phyloP scores from a whole-genome alignment of 1,139 yeast genomes.

The Kodamaea fungicola region DNA sequence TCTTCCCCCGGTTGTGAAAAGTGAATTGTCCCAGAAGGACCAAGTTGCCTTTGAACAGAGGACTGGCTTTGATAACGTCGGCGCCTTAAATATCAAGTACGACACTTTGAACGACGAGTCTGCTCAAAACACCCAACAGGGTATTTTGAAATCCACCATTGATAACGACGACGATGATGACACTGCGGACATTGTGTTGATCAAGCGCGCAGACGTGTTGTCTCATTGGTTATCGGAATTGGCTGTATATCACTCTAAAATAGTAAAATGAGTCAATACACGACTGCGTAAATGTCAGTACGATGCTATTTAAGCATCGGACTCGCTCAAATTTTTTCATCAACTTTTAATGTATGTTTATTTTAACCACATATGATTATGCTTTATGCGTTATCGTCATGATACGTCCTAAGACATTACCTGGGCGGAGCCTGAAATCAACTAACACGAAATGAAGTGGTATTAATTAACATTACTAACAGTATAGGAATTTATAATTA shows the following conservation, averaged over 20 bases:
- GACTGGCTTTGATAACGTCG: conserved; percentile 16
- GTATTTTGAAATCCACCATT: conserved; percentile 7
- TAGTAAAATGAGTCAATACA: not conserved
- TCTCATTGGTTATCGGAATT: conserved; percentile 12
- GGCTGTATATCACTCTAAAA: conserved; percentile 6
- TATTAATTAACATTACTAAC: not conserved
- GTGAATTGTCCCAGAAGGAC: conserved; percentile 37
- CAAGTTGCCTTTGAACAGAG: conserved; percentile 36
- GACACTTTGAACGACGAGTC: conserved; percentile 7
- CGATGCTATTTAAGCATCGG: not conserved
- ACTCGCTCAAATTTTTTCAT: not conserved
- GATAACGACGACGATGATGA: conserved; percentile 9
- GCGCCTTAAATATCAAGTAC: conserved; percentile 4
- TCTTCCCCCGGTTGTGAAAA: conserved; percentile 26
- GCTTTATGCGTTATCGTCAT: conserved; percentile 44
- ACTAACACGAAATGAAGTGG: conserved; percentile 39
- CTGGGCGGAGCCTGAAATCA: conserved; percentile 36
- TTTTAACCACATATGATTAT: conserved; percentile 14
- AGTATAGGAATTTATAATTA: no score
- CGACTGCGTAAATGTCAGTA: conserved; percentile 4
- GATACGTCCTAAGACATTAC: conserved; percentile 33
- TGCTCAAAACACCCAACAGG: conserved; percentile 8
- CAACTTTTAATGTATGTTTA: conserved; percentile 3
- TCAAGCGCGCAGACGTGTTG: conserved; percentile 10
- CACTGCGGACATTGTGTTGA: not conserved